A percentile compares a stretch with the other conserved stretches of the same genome.
Evolutionary conservation across 1,284 basidiomycete species (phyloP).

Genomic region (Bondarzewia mesenterica): DNA sequence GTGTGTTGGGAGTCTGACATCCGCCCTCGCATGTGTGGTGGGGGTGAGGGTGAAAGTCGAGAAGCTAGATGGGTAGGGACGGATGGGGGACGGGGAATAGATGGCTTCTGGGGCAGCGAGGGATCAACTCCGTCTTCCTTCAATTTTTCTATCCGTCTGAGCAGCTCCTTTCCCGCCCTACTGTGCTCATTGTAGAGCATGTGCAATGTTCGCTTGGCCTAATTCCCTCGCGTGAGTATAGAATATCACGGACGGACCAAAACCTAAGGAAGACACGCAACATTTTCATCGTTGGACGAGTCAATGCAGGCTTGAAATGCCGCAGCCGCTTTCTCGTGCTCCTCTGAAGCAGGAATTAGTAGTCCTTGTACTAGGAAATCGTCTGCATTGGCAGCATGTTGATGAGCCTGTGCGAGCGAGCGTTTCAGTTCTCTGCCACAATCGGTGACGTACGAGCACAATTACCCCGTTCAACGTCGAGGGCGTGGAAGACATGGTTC

Average conservation of each 20-base stretch:
- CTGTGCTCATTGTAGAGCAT: slow-evolving; percentile 67
- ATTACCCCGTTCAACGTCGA: slow-evolving; percentile 28
- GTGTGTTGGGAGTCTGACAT: slow-evolving; percentile 66
- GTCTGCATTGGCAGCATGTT: slow-evolving; percentile 73
- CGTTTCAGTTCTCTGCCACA: background rate
- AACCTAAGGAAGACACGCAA: slow-evolving; percentile 24
- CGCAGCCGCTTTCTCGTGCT: slow-evolving; percentile 60
- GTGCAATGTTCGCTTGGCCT: slow-evolving; percentile 70
- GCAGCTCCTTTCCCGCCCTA: slow-evolving; percentile 60
- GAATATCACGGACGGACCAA: slow-evolving; percentile 10
- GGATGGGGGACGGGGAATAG: slow-evolving; percentile 16
- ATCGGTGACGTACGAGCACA: background rate
- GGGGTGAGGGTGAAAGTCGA: slow-evolving; percentile 12
- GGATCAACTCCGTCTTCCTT: slow-evolving; percentile 70
- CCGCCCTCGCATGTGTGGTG: slow-evolving; percentile 22
- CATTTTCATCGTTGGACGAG: slow-evolving; percentile 62
- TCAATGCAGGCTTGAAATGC: slow-evolving; percentile 65
- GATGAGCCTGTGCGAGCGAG: slow-evolving; percentile 51
- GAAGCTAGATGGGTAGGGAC: slow-evolving; percentile 11
- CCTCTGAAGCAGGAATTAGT: slow-evolving; percentile 58
- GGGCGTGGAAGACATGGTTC: slow-evolving; percentile 20
- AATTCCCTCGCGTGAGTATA: slow-evolving; percentile 13
- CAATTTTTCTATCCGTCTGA: slow-evolving; percentile 59
- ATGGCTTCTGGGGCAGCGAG: slow-evolving; percentile 32
- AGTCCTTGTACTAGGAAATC: slow-evolving; percentile 56